A percentile compares a stretch with the other conserved stretches of the same genome.
Evolutionary conservation across 2,329 filamentous ascomycete species (phyloP).

Genomic region (Colletotrichum gigasporum): DNA sequence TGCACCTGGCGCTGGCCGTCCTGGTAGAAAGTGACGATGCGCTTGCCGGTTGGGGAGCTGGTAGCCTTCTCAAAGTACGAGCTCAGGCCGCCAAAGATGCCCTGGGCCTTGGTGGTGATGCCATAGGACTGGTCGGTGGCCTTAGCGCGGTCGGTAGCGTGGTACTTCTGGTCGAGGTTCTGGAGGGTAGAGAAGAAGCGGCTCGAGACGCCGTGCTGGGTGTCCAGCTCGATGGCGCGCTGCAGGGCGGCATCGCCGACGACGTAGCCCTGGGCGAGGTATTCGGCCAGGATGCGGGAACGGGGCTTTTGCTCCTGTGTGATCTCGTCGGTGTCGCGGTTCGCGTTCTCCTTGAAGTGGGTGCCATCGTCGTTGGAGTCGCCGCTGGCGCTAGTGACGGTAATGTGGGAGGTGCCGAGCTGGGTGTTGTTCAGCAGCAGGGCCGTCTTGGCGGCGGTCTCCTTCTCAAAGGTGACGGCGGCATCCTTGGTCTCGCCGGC

Average conservation of each 20-base stretch:
- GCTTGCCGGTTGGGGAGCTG: slow-evolving; percentile 87
- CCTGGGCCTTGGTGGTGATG: slow-evolving; percentile 77
- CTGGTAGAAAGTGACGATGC: slow-evolving; percentile 87
- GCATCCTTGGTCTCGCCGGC: slow-evolving; percentile 79
- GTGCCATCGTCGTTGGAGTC: slow-evolving; percentile 69
- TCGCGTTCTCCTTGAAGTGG: slow-evolving; percentile 62
- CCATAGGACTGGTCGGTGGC: slow-evolving; percentile 87
- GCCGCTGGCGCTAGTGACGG: slow-evolving; percentile 73
- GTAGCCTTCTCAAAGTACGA: slow-evolving; percentile 96
- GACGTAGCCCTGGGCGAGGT: slow-evolving; percentile 93
- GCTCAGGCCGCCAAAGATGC: slow-evolving; percentile 70
- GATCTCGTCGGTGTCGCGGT: slow-evolving; percentile 74
- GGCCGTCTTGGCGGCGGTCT: slow-evolving; percentile 95
- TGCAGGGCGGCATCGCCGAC: slow-evolving; percentile 80
- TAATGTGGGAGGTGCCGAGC: slow-evolving; percentile 86
- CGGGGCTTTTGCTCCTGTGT: slow-evolving; percentile 97
- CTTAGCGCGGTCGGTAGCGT: slow-evolving; percentile 87
- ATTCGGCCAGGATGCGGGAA: slow-evolving; percentile 92
- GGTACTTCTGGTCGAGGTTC: slow-evolving; percentile 84
- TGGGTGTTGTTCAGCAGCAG: slow-evolving; percentile 97
- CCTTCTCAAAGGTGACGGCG: slow-evolving; percentile 96
- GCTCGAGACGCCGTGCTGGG: slow-evolving; percentile 84
- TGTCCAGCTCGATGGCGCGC: slow-evolving; percentile 86
- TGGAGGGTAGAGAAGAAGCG: slow-evolving; percentile 82
- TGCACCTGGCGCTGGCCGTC: slow-evolving; percentile 87